Conservation (phyloP, 345 rosid species). For the Xanthoceras sorbifolium region DNA sequence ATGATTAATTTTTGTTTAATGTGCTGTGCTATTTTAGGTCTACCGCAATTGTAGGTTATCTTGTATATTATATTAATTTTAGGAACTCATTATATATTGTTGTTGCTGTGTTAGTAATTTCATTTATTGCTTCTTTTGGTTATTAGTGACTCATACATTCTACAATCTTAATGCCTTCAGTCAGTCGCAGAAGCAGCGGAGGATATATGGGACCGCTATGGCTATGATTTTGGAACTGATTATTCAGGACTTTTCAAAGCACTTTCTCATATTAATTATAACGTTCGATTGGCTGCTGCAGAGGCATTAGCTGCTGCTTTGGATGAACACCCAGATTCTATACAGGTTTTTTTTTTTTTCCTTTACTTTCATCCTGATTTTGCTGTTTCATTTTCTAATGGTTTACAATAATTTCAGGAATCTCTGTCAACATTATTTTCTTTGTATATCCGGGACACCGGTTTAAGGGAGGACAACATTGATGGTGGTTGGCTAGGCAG, state of each 20-base stretch:
- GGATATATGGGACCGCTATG: constrained; percentile 96
- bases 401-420: constrained; percentile 53
- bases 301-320: constrained; percentile 97
- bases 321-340: constrained; percentile 84
- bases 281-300: constrained; percentile 88
- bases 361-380: constrained; percentile 15
- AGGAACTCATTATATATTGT: neutral
- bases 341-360: constrained; percentile 57
- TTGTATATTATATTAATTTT: neutral
- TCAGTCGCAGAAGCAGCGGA: constrained; percentile 88
- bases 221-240: constrained; percentile 83
- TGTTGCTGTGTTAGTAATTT: neutral
- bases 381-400: constrained; percentile 25
- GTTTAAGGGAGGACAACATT: constrained; percentile 50
- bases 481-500: constrained; percentile 95
- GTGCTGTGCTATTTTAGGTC: neutral
- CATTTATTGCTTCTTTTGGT: neutral
- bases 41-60: neutral
- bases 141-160: neutral
- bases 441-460: constrained; percentile 72
- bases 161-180: constrained; percentile 47
- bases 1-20: neutral
- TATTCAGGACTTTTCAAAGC: constrained; percentile 88
- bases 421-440: constrained; percentile 90
- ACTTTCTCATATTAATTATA: constrained; percentile 79